Evolutionary conservation across 2,329 filamentous ascomycete species (phyloP).

Genomic region (Pestalotiopsis sp.): DNA sequence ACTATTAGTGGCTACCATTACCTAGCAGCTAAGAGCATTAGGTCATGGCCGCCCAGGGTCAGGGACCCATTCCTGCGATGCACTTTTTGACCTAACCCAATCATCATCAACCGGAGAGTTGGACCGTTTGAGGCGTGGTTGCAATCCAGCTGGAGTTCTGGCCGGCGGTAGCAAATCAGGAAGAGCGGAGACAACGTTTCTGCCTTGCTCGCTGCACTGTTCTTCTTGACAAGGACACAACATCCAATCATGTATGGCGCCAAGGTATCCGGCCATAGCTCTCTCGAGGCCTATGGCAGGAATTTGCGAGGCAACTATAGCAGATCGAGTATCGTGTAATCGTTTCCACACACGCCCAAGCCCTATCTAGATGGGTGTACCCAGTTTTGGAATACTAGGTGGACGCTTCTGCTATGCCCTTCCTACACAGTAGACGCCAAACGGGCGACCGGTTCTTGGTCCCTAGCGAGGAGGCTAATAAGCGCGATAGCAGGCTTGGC

Average conservation of each 20-base stretch:
- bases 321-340: not conserved
- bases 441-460: not conserved
- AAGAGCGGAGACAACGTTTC: not conserved
- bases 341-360: not conserved
- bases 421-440: not conserved
- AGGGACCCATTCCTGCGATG: not conserved
- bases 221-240: slow-evolving; percentile 5
- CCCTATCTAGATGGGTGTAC: not conserved
- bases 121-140: not conserved
- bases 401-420: not conserved
- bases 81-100: not conserved
- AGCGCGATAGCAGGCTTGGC: slow-evolving; percentile 1
- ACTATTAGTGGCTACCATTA: not conserved
- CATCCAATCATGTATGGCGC: not conserved
- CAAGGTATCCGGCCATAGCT: not conserved
- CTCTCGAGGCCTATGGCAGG: not conserved
- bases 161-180: not conserved
- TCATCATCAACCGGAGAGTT: not conserved
- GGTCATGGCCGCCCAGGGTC: not conserved
- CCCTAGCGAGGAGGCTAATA: not conserved
- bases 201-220: slow-evolving; percentile 1
- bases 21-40: not conserved
- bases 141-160: not conserved
- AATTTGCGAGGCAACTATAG: not conserved
- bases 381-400: no score